Conservation (phyloP, 805 yeast species). For the Pichia eremophila region DNA sequence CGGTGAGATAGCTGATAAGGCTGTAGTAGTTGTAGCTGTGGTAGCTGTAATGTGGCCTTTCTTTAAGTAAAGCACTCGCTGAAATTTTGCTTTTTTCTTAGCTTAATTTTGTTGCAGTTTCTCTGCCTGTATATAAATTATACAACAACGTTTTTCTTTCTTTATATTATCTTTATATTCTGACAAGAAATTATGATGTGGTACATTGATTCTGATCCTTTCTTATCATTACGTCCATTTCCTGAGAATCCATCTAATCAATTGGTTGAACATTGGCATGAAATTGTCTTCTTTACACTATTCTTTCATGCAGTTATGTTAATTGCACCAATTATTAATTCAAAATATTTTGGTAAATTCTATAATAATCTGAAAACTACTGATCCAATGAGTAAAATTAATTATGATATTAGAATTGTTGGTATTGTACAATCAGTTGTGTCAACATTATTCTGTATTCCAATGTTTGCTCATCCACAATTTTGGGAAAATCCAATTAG, state of each 20-base stretch:
- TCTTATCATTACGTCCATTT: conserved; percentile 36
- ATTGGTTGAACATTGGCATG: conserved; percentile 62
- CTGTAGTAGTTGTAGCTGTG: no score
- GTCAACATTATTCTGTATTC: conserved; percentile 50
- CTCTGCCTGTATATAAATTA: no score
- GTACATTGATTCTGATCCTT: conserved; percentile 31
- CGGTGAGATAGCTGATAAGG: no score
- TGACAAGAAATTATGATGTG: conserved; percentile 10
- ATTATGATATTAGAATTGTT: conserved; percentile 86
- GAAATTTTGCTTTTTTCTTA: no score
- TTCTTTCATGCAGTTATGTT: conserved; percentile 51
- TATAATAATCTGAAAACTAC: conserved; percentile 33
- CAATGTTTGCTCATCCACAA: conserved; percentile 52
- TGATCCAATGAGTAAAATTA: conserved; percentile 40
- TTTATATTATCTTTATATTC: neutral
- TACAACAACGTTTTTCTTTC: neutral
- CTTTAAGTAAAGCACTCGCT: no score
- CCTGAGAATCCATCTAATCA: conserved; percentile 35
- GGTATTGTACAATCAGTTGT: conserved; percentile 76
- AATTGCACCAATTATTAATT: conserved; percentile 44
- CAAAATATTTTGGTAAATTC: conserved; percentile 37
- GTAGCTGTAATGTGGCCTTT: no score
- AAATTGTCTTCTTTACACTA: conserved; percentile 47
- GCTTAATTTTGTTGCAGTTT: no score
- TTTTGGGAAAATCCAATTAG: conserved; percentile 42